Conservation (phyloP, 352 stramenopile species). For the Phytophthora rubi region DNA sequence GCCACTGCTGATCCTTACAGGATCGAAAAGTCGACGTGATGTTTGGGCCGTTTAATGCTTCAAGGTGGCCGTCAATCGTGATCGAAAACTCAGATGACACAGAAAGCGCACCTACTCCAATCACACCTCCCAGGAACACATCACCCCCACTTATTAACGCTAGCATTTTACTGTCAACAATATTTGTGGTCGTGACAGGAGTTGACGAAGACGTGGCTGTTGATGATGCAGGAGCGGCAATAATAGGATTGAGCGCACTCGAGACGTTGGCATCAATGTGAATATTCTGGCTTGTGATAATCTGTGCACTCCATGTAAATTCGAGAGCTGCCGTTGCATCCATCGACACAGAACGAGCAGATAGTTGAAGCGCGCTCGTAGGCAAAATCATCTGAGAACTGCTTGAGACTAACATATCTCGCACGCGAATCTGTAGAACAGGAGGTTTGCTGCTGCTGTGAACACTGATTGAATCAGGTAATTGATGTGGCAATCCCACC, state of each 20-base stretch:
- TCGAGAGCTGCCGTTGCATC: slow-evolving; percentile 52
- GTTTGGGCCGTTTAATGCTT: slow-evolving; percentile 47
- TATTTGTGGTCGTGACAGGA: slow-evolving; percentile 4
- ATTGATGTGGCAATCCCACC: slow-evolving; percentile 21
- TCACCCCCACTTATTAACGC: slow-evolving; percentile 58
- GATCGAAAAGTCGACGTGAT: slow-evolving; percentile 56
- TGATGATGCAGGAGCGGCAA: slow-evolving; percentile 13
- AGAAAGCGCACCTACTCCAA: slow-evolving; percentile 57
- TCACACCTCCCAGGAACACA: slow-evolving; percentile 54
- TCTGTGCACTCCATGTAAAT: slow-evolving; percentile 50
- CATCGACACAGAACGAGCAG: slow-evolving; percentile 54
- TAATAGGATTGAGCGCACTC: slow-evolving; percentile 34
- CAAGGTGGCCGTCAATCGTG: slow-evolving; percentile 51
- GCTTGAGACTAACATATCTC: slow-evolving; percentile 51
- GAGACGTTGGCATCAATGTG: slow-evolving; percentile 61
- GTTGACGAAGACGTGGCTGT: slow-evolving; percentile 7
- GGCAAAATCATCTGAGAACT: slow-evolving; percentile 52
- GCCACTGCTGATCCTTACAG: slow-evolving; percentile 54
- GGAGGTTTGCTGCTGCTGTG: slow-evolving; percentile 29
- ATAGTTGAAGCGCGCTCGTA: slow-evolving; percentile 42
- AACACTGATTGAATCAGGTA: slow-evolving; percentile 31
- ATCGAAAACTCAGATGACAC: slow-evolving; percentile 61
- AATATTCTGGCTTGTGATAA: slow-evolving; percentile 52
- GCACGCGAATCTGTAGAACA: slow-evolving; percentile 41
- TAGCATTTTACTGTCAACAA: slow-evolving; percentile 46